Evolutionary conservation across 345 rosid species (phyloP).

Genomic region (Atalantia buxifolia): DNA sequence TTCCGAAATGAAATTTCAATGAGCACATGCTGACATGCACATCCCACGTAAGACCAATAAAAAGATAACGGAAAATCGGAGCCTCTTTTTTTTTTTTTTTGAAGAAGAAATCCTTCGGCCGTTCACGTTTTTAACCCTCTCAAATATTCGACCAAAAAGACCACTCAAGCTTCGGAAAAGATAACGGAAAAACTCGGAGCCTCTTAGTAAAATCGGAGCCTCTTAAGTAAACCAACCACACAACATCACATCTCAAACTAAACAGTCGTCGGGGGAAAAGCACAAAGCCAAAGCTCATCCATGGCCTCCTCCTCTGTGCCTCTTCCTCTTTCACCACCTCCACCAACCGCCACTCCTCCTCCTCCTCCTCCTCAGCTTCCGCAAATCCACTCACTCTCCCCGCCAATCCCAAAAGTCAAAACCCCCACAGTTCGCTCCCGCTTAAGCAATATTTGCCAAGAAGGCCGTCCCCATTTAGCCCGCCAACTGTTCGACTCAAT

Average conservation of each 20-base stretch:
- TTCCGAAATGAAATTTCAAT: too few relatives aligned
- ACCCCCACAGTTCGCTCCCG: constrained; percentile 81
- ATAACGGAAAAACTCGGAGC: too few relatives aligned
- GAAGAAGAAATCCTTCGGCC: too few relatives aligned
- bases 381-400: constrained; percentile 21
- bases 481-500: constrained; percentile 85
- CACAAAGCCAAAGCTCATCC: not conserved
- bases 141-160: too few relatives aligned
- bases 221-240: constrained; percentile 2
- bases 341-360: constrained; percentile 11
- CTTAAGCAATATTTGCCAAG: constrained; percentile 71
- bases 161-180: too few relatives aligned
- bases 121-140: too few relatives aligned
- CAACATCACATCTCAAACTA: not conserved
- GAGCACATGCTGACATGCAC: too few relatives aligned
- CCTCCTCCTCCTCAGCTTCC: not conserved
- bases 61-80: not conserved
- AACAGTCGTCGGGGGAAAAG: not conserved
- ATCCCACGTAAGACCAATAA: not conserved
- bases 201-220: too few relatives aligned
- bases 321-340: constrained; percentile 31
- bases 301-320: constrained; percentile 48
- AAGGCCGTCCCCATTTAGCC: constrained; percentile 69
- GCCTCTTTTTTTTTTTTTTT: too few relatives aligned
- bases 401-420: constrained; percentile 38